Percentiles rank a stretch among this genome's conserved stretches.
Conservation (phyloP, 768 basidiomycete species). For the Tulasnella calospora region DNA sequence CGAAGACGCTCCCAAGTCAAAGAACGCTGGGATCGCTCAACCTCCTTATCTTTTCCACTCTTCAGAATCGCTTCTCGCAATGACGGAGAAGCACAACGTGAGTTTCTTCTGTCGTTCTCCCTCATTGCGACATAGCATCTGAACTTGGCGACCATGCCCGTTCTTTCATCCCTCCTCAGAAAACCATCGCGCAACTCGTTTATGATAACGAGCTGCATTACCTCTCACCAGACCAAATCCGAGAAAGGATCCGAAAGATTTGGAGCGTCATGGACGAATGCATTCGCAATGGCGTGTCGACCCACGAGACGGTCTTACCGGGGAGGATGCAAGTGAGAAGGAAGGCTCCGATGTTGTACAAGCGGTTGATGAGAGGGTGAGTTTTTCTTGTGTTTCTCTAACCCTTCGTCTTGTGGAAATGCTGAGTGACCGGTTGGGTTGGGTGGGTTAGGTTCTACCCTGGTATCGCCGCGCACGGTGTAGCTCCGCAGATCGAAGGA, state of each 20-base stretch:
- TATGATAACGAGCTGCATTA: conserved; percentile 87
- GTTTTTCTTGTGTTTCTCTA: conserved; percentile 28
- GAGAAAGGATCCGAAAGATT: conserved; percentile 70
- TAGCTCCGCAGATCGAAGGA: conserved; percentile 28
- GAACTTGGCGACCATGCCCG: not conserved
- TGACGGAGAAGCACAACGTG: conserved; percentile 79
- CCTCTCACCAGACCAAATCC: conserved; percentile 67
- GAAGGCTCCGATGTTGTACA: conserved; percentile 84
- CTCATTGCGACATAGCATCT: not conserved
- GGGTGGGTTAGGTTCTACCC: conserved; percentile 47
- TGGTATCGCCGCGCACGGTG: conserved; percentile 37
- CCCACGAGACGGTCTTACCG: conserved; percentile 72
- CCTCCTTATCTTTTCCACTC: conserved; percentile 83
- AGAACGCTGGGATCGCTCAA: conserved; percentile 34
- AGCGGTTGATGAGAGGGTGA: conserved; percentile 83
- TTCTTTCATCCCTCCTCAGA: conserved; percentile 42
- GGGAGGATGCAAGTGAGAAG: conserved; percentile 76
- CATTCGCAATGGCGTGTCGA: conserved; percentile 77
- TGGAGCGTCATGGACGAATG: conserved; percentile 93
- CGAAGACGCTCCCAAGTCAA: not conserved
- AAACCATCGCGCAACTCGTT: conserved; percentile 91
- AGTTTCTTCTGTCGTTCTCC: conserved; percentile 32
- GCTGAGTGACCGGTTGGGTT: not conserved
- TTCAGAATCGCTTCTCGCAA: conserved; percentile 64
- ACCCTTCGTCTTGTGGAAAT: not conserved